Percentiles rank a stretch among this genome's conserved stretches.
phyloP scores from a whole-genome alignment of 2,329 filamentous ascomycete species.

The Fusarium brachygibbosum region DNA sequence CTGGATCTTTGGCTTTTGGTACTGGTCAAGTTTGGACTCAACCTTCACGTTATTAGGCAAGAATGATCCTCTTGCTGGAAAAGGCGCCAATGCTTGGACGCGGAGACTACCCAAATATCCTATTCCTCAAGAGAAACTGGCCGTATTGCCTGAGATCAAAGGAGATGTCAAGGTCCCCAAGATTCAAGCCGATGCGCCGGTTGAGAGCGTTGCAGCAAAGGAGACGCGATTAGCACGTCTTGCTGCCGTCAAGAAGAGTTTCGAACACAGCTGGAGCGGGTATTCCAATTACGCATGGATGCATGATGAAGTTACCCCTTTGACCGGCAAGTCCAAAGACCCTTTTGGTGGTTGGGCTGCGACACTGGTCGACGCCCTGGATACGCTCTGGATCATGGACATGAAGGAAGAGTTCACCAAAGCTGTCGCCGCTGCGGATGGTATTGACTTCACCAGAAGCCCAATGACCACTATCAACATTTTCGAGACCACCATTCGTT shows the following conservation, averaged over 20 bases:
- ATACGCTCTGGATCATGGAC: conserved; percentile 78
- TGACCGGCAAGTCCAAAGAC: conserved; percentile 65
- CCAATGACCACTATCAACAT: conserved; percentile 65
- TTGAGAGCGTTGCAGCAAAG: conserved; percentile 45
- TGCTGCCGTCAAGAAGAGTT: conserved; percentile 63
- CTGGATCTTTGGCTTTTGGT: conserved; percentile 47
- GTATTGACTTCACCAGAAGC: conserved; percentile 71
- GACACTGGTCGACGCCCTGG: conserved; percentile 73
- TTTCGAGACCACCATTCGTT: conserved; percentile 77
- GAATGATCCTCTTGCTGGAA: conserved; percentile 42
- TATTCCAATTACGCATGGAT: conserved; percentile 74
- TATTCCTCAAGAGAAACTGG: conserved; percentile 42
- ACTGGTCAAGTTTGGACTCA: conserved; percentile 40
- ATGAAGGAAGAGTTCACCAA: conserved; percentile 73
- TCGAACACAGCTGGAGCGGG: conserved; percentile 68
- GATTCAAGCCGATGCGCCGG: conserved; percentile 53
- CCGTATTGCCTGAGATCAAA: conserved; percentile 54
- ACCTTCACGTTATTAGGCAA: conserved; percentile 36
- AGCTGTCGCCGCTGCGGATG: conserved; percentile 68
- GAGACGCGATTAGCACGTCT: conserved; percentile 56
- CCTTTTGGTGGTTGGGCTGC: conserved; percentile 75
- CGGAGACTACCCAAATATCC: conserved; percentile 43
- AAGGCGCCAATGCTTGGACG: conserved; percentile 44
- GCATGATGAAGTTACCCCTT: conserved; percentile 71
- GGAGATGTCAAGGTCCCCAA: conserved; percentile 43